These are phyloP conservation scores for Limnanthes douglasii DNA, from an alignment of 345 rosid genomes.

Conservation along the genomic window DNA sequence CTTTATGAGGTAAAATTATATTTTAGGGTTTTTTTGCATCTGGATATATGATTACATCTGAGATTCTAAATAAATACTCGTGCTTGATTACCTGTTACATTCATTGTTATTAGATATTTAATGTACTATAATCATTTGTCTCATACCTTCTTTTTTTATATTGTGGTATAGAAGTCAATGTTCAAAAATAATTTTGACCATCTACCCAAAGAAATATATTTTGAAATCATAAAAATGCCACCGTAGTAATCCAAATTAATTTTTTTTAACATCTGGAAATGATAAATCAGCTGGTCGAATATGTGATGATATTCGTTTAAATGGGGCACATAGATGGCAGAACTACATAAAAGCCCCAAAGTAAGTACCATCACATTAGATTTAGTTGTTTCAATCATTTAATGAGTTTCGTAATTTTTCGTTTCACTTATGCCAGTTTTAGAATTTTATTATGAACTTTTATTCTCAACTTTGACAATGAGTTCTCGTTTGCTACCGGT, in stretches of 20 bases:
- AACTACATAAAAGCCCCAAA: slow-evolving; percentile 66
- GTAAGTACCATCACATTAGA: no score
- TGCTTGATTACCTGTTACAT: no score
- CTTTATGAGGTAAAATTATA: slow-evolving; percentile 56
- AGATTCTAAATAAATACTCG: no score
- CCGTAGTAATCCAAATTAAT: slow-evolving; percentile 87
- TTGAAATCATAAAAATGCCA: slow-evolving; percentile 67
- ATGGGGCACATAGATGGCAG: slow-evolving; percentile 99
- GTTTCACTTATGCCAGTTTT: no score
- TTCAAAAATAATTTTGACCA: slow-evolving; percentile 91
- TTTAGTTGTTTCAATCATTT: no score
- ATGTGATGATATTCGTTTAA: slow-evolving; percentile 83
- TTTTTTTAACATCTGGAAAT: slow-evolving; percentile 88
- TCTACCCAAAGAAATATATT: slow-evolving; percentile 75
- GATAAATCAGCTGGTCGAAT: slow-evolving; percentile 95
- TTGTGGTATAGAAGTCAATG: slow-evolving; percentile 70
- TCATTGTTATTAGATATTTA: background rate
- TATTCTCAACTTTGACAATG: no score
- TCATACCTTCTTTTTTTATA: background rate
- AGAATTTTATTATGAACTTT: no score
- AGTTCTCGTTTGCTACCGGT: no score
- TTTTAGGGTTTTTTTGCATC: background rate
- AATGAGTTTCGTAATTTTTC: no score
- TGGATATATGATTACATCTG: no score
- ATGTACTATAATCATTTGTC: background rate